These are phyloP conservation scores for Drechslerella stenobrocha DNA, from an alignment of 2,329 filamentous ascomycete species.

Conservation along the genomic window DNA sequence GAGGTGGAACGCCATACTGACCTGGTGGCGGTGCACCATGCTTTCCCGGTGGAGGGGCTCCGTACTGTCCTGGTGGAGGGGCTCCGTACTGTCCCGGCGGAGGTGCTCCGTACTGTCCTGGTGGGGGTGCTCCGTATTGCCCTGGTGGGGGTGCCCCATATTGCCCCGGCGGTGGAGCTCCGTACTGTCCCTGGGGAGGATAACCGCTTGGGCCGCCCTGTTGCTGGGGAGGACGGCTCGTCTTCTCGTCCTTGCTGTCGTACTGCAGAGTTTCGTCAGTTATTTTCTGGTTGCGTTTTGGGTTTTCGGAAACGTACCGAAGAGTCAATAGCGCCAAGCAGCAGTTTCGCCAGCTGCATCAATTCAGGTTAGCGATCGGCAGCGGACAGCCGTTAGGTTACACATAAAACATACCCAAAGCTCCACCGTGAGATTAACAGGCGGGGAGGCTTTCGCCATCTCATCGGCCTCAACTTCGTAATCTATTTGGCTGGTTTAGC, in stretches of 20 bases:
- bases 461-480: conserved; percentile 70
- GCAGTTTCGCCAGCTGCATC: conserved; percentile 60
- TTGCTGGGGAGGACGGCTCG: conserved; percentile 52
- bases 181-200: conserved; percentile 50
- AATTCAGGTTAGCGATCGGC: neutral
- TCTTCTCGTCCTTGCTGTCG: conserved; percentile 55
- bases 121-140: conserved; percentile 40
- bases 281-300: conserved; percentile 33
- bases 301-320: conserved; percentile 57
- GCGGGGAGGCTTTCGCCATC: conserved; percentile 66
- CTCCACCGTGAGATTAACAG: conserved; percentile 67
- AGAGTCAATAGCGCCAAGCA: conserved; percentile 68
- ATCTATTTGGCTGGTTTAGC: conserved; percentile 59
- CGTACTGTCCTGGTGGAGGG: too few relatives aligned
- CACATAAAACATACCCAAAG: conserved; percentile 60
- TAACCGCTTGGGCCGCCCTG: conserved; percentile 25
- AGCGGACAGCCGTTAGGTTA: neutral
- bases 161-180: conserved; percentile 50
- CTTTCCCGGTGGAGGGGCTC: conserved; percentile 53
- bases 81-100: too few relatives aligned
- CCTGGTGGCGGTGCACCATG: conserved; percentile 23
- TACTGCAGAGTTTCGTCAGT: conserved; percentile 53
- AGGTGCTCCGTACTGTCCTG: too few relatives aligned
- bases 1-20: conserved; percentile 51
- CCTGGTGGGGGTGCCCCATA: conserved; percentile 45